Conservation (phyloP, 805 yeast species). For the Barnettozyma vustinii region DNA sequence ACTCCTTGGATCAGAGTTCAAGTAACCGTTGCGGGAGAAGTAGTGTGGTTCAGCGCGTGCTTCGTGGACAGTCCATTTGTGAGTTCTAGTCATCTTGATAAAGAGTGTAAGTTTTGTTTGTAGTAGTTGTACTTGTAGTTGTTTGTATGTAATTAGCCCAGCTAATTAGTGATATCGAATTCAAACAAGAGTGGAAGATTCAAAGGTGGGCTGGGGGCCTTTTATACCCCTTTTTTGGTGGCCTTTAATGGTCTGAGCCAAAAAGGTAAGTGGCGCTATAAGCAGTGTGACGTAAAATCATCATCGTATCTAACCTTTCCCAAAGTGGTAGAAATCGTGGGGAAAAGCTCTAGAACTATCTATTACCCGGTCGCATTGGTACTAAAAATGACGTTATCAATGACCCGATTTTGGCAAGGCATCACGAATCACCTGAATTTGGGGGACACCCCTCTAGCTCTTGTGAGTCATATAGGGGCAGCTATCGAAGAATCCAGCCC, state of each 20-base stretch:
- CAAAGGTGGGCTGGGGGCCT: background rate
- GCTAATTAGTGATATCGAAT: background rate
- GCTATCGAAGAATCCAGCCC: background rate
- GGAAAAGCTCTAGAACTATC: background rate
- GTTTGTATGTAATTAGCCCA: background rate
- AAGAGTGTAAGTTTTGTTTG: background rate
- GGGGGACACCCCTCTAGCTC: background rate
- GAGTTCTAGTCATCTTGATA: constrained; percentile 63
- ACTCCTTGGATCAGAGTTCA: constrained; percentile 65
- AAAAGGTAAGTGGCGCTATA: background rate
- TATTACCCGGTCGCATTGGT: background rate
- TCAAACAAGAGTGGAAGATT: too few relatives aligned
- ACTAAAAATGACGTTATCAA: constrained; percentile 2
- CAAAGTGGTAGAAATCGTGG: constrained; percentile 3
- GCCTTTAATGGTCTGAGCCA: background rate
- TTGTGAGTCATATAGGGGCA: background rate
- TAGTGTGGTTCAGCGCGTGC: constrained; percentile 54
- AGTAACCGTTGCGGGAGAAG: constrained; percentile 74
- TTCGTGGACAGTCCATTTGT: constrained; percentile 68
- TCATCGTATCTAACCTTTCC: background rate
- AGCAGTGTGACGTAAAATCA: constrained; percentile 1
- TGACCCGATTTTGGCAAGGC: background rate
- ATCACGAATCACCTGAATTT: background rate
- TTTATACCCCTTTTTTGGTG: background rate
- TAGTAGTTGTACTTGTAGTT: background rate